A percentile compares a stretch with the other conserved stretches of the same genome.
Conservation (phyloP, 495 filamentous ascomycete species). For the Penicillium nucicola region DNA sequence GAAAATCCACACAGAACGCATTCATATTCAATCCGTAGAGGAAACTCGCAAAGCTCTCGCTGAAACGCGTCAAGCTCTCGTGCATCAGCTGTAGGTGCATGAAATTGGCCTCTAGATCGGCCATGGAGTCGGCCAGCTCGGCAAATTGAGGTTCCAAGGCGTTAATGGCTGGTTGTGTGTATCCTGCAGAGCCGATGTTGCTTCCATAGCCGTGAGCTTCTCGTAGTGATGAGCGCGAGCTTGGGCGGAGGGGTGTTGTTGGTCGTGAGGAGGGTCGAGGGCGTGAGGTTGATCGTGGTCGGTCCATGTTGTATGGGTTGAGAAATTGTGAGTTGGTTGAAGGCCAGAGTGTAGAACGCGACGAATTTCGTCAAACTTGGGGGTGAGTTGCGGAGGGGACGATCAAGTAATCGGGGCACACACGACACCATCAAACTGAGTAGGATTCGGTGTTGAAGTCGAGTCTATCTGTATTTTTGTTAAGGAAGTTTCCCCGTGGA, state of each 20-base stretch:
- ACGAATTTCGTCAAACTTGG: no score
- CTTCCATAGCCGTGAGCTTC: constrained; percentile 58
- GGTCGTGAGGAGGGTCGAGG: constrained; percentile 65
- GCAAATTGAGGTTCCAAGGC: constrained; percentile 84
- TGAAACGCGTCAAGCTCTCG: constrained; percentile 89
- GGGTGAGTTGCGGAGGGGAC: no score
- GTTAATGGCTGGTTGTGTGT: constrained; percentile 72
- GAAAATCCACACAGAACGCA: constrained; percentile 97
- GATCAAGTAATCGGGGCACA: no score
- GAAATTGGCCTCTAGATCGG: constrained; percentile 94
- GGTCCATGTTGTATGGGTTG: constrained; percentile 30
- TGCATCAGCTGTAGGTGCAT: constrained; percentile 97
- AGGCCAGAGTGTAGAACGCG: no score
- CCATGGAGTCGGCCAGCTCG: constrained; percentile 90
- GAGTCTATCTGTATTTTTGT: no score
- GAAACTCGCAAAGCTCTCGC: constrained; percentile 93
- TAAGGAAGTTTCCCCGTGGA: no score
- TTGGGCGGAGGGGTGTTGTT: constrained; percentile 87
- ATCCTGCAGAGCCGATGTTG: constrained; percentile 35
- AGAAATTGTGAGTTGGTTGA: no score
- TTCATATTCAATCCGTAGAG: constrained; percentile 98
- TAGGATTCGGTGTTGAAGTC: no score
- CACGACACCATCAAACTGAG: no score
- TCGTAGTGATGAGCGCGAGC: constrained; percentile 83
- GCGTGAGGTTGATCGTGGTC: constrained; percentile 38